Evolutionary conservation across 192 early-diverging fungal species (phyloP), one percentile per base, ranked within the genome.

Genomic region (Coemansia sp.): DNA sequence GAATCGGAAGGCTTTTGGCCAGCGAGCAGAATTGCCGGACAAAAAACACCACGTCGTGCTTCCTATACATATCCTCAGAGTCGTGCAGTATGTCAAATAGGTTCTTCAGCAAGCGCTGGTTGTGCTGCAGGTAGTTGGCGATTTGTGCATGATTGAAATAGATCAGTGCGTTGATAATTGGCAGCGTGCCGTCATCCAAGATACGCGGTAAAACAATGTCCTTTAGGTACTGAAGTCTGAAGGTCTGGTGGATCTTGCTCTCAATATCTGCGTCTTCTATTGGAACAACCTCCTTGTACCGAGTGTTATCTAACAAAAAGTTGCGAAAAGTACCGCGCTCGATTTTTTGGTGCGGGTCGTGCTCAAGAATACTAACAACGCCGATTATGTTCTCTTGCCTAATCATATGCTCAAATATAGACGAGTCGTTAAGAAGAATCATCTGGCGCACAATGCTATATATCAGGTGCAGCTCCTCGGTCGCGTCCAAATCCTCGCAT

Each of bases 91-190:
- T 82, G 4, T 68, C 80, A 76, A 96, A 92, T 7, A 97, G 66
- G 16, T 87, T 82, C 17, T 83, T 83, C 62, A 96, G 68, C 66
- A 92, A 91, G 34, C 75, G 73, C 1, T 86, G 72, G 67, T 94
- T 87, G 32, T 88, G 77, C 56, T 88, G 86, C 51, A 97, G 69
- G 63, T 90, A 85, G 57, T 72, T 85, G 28, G 94, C 82, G 54
- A 98, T 94, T 33, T 96, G 94, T 29, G 89, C 83, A 63, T 96
- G 86, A 69, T 94, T 93, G 76, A 89, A 89, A 64, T 91, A 93
- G 7, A 91, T 87, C 42, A 94, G 74, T 0, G 90, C 86, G 30
- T 87, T 87, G 56, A 98, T 75, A 17, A 87, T 83, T 7, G 94
- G 85, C 34, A 87, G 82, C 4, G 89, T 89, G 10, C 76, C 82